Evolutionary conservation across 2,329 filamentous ascomycete species (phyloP).

Genomic region (Hypoxylon sp.): DNA sequence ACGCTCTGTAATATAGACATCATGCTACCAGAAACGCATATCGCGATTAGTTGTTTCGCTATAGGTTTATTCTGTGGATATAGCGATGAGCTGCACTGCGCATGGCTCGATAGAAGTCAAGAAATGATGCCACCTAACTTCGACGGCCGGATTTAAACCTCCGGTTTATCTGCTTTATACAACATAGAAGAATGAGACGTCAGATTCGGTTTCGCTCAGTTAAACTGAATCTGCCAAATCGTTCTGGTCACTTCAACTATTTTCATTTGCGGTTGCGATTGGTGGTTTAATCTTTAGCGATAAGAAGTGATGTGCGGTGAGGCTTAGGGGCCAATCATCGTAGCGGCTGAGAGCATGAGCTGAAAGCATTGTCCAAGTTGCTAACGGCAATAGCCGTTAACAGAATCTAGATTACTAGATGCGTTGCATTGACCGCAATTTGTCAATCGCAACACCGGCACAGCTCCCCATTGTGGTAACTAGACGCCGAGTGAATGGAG

Average conservation of each 20-base stretch:
- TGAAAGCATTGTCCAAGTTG: conserved; percentile 17
- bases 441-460: conserved; percentile 32
- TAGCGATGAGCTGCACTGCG: background rate
- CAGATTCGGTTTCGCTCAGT: conserved; percentile 1
- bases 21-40: background rate
- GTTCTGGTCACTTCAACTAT: background rate
- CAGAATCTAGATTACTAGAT: conserved; percentile 30
- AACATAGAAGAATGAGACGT: background rate
- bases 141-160: background rate
- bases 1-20: background rate
- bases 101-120: background rate
- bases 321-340: conserved; percentile 30
- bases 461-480: conserved; percentile 41
- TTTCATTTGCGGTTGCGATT: conserved; percentile 36
- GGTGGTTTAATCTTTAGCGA: conserved; percentile 22
- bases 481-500: conserved; percentile 36
- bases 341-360: conserved; percentile 26
- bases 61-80: background rate
- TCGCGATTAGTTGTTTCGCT: background rate
- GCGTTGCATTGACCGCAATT: conserved; percentile 39
- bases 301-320: background rate
- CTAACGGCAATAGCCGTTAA: conserved; percentile 30
- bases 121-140: background rate
- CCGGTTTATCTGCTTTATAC: background rate
- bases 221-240: background rate